phyloP scores from a whole-genome alignment of 331 rosid species.

The Quercus lobata region DNA sequence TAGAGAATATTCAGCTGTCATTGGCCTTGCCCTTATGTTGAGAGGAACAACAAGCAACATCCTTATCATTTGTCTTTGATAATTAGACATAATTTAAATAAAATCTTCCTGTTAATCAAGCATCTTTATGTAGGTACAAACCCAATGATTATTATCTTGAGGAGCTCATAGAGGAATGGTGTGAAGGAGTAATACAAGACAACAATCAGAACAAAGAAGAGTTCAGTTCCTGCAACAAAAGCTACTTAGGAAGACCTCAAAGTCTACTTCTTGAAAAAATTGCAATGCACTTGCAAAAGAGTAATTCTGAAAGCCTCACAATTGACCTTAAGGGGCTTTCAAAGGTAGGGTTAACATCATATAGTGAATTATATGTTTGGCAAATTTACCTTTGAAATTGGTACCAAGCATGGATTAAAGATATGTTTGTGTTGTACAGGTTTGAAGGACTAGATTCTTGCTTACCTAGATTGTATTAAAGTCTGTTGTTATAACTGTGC shows the following conservation, averaged over 20 bases:
- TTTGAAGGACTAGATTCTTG: neutral
- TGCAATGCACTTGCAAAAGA: slow-evolving; percentile 74
- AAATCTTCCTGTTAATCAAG: neutral
- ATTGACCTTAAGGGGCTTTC: slow-evolving; percentile 88
- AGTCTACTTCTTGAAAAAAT: slow-evolving; percentile 84
- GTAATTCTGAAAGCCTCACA: slow-evolving; percentile 60
- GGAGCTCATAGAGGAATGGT: slow-evolving; percentile 84
- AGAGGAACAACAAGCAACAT: neutral
- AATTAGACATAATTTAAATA: neutral
- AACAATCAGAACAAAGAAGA: slow-evolving; percentile 42
- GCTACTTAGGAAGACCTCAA: slow-evolving; percentile 45
- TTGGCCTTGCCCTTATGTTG: neutral
- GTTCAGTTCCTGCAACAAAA: slow-evolving; percentile 35
- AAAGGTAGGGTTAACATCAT: slow-evolving; percentile 43
- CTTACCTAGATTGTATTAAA: neutral
- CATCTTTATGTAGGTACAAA: slow-evolving; percentile 53
- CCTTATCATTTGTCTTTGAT: neutral
- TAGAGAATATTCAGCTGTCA: neutral
- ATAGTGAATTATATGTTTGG: slow-evolving; percentile 2
- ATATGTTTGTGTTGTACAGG: neutral
- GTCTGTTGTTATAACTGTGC: neutral
- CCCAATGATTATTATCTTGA: slow-evolving; percentile 73
- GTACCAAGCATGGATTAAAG: slow-evolving; percentile 16
- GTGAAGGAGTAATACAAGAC: slow-evolving; percentile 87
- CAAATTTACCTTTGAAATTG: neutral